A percentile compares a stretch with the other conserved stretches of the same genome.
Conservation (phyloP, 768 basidiomycete genomes). For the Boletus subparvulus region DNA sequence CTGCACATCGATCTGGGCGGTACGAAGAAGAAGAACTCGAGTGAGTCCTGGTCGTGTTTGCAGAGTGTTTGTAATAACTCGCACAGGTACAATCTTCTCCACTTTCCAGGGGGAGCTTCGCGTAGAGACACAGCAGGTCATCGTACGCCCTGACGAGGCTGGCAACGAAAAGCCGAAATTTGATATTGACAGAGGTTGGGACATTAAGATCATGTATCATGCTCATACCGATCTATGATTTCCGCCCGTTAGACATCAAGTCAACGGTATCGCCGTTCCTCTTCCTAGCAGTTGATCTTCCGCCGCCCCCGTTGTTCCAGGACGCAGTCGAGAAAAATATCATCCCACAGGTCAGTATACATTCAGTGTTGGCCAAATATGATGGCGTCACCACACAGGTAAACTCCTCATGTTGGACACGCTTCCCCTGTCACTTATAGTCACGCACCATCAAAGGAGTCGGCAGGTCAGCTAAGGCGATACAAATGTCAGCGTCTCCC, state of each 20-base stretch:
- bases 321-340: slow-evolving; percentile 97
- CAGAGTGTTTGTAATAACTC: slow-evolving; percentile 20
- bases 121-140: slow-evolving; percentile 90
- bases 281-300: slow-evolving; percentile 93
- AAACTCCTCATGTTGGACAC: slow-evolving; percentile 28
- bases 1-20: slow-evolving; percentile 93
- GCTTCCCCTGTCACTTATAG: slow-evolving; percentile 12
- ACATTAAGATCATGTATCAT: slow-evolving; percentile 8
- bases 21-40: slow-evolving; percentile 88
- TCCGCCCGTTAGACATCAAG: slow-evolving; percentile 69
- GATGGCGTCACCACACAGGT: slow-evolving; percentile 91
- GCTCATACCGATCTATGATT: slow-evolving; percentile 21
- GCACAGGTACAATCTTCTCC: slow-evolving; percentile 81
- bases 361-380: slow-evolving; percentile 89
- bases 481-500: slow-evolving; percentile 91
- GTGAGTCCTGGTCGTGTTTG: slow-evolving; percentile 46
- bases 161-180: slow-evolving; percentile 84
- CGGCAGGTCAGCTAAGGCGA: slow-evolving; percentile 75
- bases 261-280: slow-evolving; percentile 85
- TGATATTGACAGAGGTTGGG: slow-evolving; percentile 88
- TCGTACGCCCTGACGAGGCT: slow-evolving; percentile 75
- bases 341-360: slow-evolving; percentile 94
- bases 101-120: slow-evolving; percentile 94
- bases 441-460: slow-evolving; percentile 58
- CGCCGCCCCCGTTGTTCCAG: slow-evolving; percentile 97